Evolutionary conservation across 2,329 filamentous ascomycete species (phyloP).

Genomic region (Fusarium palustre): DNA sequence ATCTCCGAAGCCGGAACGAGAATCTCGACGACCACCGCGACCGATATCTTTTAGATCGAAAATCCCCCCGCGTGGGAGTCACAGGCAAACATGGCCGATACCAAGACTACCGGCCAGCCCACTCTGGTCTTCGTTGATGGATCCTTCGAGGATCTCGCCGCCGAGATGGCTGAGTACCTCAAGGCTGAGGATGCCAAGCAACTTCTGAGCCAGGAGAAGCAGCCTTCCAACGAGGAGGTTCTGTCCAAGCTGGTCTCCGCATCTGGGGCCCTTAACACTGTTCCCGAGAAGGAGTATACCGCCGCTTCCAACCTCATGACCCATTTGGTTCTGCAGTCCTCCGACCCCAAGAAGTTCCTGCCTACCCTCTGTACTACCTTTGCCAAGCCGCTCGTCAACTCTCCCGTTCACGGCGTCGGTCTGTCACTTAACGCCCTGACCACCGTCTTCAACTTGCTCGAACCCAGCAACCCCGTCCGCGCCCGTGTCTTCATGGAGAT

Average conservation of each 20-base stretch:
- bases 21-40: conserved; percentile 32
- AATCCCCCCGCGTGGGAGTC: conserved; percentile 33
- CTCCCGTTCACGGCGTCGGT: conserved; percentile 84
- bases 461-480: conserved; percentile 79
- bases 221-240: conserved; percentile 78
- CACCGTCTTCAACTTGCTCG: conserved; percentile 95
- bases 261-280: conserved; percentile 80
- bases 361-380: conserved; percentile 91
- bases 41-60: conserved; percentile 35
- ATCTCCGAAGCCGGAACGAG: conserved; percentile 37
- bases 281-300: conserved; percentile 96
- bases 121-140: conserved; percentile 86
- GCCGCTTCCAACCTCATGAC: conserved; percentile 97
- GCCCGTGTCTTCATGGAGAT: conserved; percentile 94
- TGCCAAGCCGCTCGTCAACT: conserved; percentile 85
- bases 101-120: conserved; percentile 61
- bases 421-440: conserved; percentile 91
- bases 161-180: conserved; percentile 95
- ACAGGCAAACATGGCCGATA: conserved; percentile 45
- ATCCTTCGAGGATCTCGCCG: conserved; percentile 89
- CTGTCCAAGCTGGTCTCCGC: conserved; percentile 90
- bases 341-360: conserved; percentile 86
- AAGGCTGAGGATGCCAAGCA: conserved; percentile 83
- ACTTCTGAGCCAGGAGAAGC: conserved; percentile 78
- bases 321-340: conserved; percentile 88